Percentiles rank a stretch among this genome's conserved stretches.
Evolutionary conservation across 129 eudicot species (phyloP).

Genomic region (Solidago caesia): DNA sequence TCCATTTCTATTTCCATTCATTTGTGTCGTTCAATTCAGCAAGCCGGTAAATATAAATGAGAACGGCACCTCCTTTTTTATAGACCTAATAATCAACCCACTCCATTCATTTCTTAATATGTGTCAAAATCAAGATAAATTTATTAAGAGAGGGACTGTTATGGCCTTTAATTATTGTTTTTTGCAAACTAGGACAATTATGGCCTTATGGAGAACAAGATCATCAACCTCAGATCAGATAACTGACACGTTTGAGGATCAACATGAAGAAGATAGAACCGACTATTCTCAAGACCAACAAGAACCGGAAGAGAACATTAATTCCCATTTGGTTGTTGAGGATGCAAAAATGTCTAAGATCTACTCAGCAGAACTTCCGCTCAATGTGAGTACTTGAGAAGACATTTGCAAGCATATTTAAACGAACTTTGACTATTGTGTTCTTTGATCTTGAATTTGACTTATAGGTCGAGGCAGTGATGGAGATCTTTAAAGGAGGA

Average conservation of each 20-base stretch:
- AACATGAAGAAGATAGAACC: constrained; percentile 32
- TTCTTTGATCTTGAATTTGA: not conserved
- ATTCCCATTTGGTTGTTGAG: constrained; percentile 42
- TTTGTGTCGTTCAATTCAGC: constrained; percentile 77
- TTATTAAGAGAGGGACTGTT: too few species aligned
- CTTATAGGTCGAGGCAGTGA: constrained; percentile 53
- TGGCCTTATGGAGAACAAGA: constrained; percentile 85
- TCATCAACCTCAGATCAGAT: constrained; percentile 51
- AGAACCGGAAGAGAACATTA: constrained; percentile 51
- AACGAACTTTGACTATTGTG: not conserved
- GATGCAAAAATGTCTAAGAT: constrained; percentile 62
- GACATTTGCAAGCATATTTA: not conserved
- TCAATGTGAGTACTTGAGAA: constrained; percentile 47
- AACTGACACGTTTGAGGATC: constrained; percentile 31
- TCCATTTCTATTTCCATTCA: constrained; percentile 76
- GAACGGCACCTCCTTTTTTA: not conserved
- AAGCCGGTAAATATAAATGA: constrained; percentile 50
- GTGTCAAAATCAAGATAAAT: too few species aligned
- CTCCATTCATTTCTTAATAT: too few species aligned
- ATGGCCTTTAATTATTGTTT: not conserved
- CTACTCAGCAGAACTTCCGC: constrained; percentile 54
- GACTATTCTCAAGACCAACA: constrained; percentile 43
- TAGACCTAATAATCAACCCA: not conserved
- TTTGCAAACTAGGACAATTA: constrained; percentile 55
- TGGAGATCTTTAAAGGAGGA: constrained; percentile 82